These are phyloP conservation scores for Nicotiana obtusifolia DNA, from an alignment of 257 asterid genomes.

Conservation along the genomic window DNA sequence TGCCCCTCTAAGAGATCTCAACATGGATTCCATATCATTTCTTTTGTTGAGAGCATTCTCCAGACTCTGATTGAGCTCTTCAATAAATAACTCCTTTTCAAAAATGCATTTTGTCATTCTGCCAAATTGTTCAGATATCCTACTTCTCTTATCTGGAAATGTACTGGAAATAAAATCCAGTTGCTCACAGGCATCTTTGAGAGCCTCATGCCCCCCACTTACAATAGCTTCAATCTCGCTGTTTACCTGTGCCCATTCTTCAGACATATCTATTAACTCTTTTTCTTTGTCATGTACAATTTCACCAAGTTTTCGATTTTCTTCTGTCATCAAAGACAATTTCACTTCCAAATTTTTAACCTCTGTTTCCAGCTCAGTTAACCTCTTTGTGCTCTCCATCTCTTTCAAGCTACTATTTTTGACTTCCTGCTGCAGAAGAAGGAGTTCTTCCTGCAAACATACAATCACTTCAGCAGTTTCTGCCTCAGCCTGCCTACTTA, in stretches of 20 bases:
- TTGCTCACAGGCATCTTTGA: conserved; percentile 58
- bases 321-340: conserved; percentile 31
- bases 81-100: conserved; percentile 63
- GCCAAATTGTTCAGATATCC: conserved; percentile 62
- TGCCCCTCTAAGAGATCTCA: conserved; percentile 95
- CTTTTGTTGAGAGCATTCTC: conserved; percentile 58
- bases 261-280: conserved; percentile 32
- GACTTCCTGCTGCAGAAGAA: conserved; percentile 72
- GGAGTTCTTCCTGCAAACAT: conserved; percentile 92
- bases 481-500: conserved; percentile 85
- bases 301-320: conserved; percentile 46
- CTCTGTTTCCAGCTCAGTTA: conserved; percentile 38
- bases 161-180: conserved; percentile 48
- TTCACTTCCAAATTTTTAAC: conserved; percentile 45
- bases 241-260: conserved; percentile 53
- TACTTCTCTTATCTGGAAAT: conserved; percentile 38
- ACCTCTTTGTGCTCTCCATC: conserved; percentile 44
- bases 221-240: conserved; percentile 65
- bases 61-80: conserved; percentile 64
- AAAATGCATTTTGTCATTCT: conserved; percentile 46
- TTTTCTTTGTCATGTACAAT: conserved; percentile 51
- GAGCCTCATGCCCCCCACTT: conserved; percentile 62
- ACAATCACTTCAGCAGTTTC: conserved; percentile 98
- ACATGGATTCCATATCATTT: conserved; percentile 79
- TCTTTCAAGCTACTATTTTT: conserved; percentile 57